Percentiles rank a stretch among this genome's conserved stretches.
Evolutionary conservation across 2,329 filamentous ascomycete species (phyloP).

Genomic region (Alternaria sp.): DNA sequence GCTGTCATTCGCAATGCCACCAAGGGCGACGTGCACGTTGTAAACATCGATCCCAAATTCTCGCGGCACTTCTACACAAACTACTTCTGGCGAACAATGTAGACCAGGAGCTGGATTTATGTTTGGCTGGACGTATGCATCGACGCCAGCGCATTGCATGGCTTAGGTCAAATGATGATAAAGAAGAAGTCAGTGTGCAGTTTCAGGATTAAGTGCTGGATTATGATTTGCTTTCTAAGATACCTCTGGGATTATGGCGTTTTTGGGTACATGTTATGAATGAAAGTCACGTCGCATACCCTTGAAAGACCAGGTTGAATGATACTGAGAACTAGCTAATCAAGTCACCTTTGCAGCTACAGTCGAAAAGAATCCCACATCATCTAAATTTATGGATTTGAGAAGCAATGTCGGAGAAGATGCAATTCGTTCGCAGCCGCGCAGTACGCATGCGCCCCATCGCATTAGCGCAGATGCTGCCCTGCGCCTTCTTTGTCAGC

Average conservation of each 20-base stretch:
- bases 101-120: neutral
- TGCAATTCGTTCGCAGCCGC: no score
- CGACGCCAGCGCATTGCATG: no score
- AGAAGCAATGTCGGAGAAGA: fast-evolving
- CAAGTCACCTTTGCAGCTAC: neutral
- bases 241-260: conserved; percentile 18
- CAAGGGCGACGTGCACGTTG: conserved; percentile 92
- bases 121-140: no score
- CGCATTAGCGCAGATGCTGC: neutral
- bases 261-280: neutral
- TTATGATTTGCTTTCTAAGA: conserved; percentile 14
- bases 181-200: no score
- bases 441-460: no score
- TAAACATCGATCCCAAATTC: conserved; percentile 94
- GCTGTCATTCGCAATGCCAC: conserved; percentile 85
- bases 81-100: conserved; percentile 93
- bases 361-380: neutral
- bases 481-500: neutral
- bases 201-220: no score
- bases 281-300: neutral
- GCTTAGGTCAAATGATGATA: no score
- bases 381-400: no score
- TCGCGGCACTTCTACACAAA: conserved; percentile 92
- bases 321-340: neutral
- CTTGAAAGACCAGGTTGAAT: no score